Evolutionary conservation across 345 rosid genomes (phyloP), one percentile per base, ranked within the genome.

Genomic region (Clausena lansium): DNA sequence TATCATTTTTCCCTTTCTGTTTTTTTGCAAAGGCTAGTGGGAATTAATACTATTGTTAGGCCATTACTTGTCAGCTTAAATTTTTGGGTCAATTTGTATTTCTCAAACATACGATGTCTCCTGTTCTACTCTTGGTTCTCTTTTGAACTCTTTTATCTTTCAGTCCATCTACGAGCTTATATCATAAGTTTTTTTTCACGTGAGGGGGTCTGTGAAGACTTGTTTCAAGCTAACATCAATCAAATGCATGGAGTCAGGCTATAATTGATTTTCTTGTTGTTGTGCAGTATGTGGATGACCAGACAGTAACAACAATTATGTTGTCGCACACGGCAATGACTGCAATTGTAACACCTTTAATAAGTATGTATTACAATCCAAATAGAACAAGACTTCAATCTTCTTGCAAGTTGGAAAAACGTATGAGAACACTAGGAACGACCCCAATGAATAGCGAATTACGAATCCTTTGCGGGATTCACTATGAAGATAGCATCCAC

Each of bases 391-490:
- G 79, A 30, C 39, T 80, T 9, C 54, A 35, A 10, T 17, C 13
- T 14, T 2, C 60, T 30, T 0, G 4, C 5, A 32, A 32, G 27
- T 0, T 17, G 4, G 72, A 45, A 19, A 36, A 14, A 25, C 14
- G 7, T 30, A 58, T 19, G 41, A 81, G 79, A 61, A 70, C 77
- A 4, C 64, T 85, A 14, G 81, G 65, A 32, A 38, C 75, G 7
- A 54, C 74, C 4, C 60, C 71, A n/a, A 33, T 15, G 1, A 7
- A 7, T 5, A 50, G 9, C 1, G 83, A 87, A 62, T 67, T 85
- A 11, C 80, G 74, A 7, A 65, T 82, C 27, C 58, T 85, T 24
- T 57, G 75, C 10, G 78, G 90, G n/a, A 73, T 85, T 76, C 85
- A 82, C 70, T 2, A 24, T 3, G 90, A 87, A 52, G 79, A 82